Evolutionary conservation across 164 flowering plant species (phyloP).

Genomic region (Houttuynia cordata): DNA sequence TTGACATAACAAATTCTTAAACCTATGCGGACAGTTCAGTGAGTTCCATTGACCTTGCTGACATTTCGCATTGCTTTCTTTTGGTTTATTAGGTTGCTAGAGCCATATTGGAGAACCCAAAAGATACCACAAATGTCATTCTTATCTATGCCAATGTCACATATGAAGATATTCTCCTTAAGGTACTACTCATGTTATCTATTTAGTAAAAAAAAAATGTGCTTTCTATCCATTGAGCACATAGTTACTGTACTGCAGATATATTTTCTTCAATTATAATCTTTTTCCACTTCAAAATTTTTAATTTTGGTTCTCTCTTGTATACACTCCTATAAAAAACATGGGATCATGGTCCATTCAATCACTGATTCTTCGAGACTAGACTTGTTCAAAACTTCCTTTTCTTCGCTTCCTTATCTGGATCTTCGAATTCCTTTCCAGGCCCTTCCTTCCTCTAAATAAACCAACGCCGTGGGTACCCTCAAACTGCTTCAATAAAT

Average conservation of each 20-base stretch:
- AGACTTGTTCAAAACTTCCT: too few relatives aligned
- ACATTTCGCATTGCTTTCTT: not conserved
- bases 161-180: constrained; percentile 78
- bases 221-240: not conserved
- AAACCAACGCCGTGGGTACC: too few relatives aligned
- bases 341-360: too few relatives aligned
- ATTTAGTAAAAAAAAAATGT: not conserved
- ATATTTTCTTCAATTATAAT: not conserved
- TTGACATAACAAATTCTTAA: too few relatives aligned
- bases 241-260: too few relatives aligned
- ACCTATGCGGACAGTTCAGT: not conserved
- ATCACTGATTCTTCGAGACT: too few relatives aligned
- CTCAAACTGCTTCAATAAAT: too few relatives aligned
- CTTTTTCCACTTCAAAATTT: not conserved
- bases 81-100: constrained; percentile 53
- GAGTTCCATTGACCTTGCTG: not conserved
- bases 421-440: too few relatives aligned
- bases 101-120: constrained; percentile 84
- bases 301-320: too few relatives aligned
- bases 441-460: too few relatives aligned
- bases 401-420: too few relatives aligned
- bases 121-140: constrained; percentile 73
- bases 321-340: too few relatives aligned
- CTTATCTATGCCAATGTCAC: constrained; percentile 95
- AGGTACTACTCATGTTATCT: constrained; percentile 30